phyloP scores from a whole-genome alignment of 2,329 filamentous ascomycete species.

The Scopulariopsis brevicaulis region DNA sequence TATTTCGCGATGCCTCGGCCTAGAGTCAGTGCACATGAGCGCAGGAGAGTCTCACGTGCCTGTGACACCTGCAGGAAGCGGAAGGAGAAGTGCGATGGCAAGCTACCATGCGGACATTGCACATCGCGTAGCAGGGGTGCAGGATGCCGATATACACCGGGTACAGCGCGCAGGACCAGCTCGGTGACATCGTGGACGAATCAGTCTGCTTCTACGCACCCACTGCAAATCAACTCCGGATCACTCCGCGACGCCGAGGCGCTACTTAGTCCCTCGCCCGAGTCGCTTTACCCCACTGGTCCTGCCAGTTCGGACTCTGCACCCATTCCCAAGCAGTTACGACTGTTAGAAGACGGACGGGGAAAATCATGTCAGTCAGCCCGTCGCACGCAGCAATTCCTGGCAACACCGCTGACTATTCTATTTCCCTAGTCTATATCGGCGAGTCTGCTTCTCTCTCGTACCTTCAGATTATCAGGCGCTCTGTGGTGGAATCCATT shows the following conservation, averaged over 20 bases:
- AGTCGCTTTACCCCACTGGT: neutral
- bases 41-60: neutral
- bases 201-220: neutral
- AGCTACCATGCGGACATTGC: neutral
- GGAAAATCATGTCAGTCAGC: neutral
- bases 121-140: neutral
- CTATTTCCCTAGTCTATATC: neutral
- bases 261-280: neutral
- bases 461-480: neutral
- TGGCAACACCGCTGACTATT: neutral
- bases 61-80: neutral
- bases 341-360: neutral
- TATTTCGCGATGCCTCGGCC: neutral
- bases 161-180: neutral
- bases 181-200: neutral
- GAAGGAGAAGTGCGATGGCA: neutral
- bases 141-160: neutral
- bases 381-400: neutral
- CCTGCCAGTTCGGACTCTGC: neutral
- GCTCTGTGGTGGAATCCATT: neutral
- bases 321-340: neutral
- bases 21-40: neutral
- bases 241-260: neutral
- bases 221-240: neutral
- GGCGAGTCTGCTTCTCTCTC: neutral